Percentiles rank a stretch among this genome's conserved stretches.
Conservation (phyloP, 345 rosid species). For the Ceriops decandra region DNA sequence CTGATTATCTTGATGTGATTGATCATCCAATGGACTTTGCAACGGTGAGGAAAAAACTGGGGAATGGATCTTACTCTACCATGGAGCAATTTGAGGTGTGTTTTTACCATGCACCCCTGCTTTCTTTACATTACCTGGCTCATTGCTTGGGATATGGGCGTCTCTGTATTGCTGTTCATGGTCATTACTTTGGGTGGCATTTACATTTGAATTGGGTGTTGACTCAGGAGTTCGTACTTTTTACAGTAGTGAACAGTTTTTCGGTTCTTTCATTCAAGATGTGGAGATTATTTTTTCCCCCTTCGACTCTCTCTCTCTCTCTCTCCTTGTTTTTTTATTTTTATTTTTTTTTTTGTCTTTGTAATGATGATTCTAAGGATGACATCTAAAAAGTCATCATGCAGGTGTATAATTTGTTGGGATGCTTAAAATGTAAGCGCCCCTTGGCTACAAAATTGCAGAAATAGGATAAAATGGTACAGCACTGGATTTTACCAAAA, state of each 20-base stretch:
- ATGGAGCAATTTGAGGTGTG: slow-evolving; percentile 79
- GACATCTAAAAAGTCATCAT: neutral
- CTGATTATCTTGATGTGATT: slow-evolving; percentile 74
- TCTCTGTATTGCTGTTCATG: neutral
- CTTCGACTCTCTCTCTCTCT: no score
- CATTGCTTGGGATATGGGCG: slow-evolving; percentile 4
- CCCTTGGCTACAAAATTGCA: no score
- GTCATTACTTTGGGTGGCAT: neutral
- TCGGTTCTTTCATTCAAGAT: neutral
- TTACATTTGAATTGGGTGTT: neutral
- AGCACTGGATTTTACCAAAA: no score
- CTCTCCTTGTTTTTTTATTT: neutral
- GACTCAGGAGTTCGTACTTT: neutral
- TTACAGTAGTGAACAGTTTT: neutral
- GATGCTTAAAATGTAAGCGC: no score
- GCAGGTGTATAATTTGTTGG: no score
- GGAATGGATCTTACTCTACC: slow-evolving; percentile 56
- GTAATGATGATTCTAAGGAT: neutral
- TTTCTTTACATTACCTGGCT: slow-evolving; percentile 7
- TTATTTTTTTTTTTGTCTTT: neutral
- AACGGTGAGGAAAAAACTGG: slow-evolving; percentile 75
- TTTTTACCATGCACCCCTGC: slow-evolving; percentile 1
- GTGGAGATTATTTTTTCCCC: neutral
- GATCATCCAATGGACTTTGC: slow-evolving; percentile 86
- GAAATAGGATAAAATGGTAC: no score